Base-by-base conservation (phyloP, 768 basidiomycete species). In the Tulasnella sp. region DNA sequence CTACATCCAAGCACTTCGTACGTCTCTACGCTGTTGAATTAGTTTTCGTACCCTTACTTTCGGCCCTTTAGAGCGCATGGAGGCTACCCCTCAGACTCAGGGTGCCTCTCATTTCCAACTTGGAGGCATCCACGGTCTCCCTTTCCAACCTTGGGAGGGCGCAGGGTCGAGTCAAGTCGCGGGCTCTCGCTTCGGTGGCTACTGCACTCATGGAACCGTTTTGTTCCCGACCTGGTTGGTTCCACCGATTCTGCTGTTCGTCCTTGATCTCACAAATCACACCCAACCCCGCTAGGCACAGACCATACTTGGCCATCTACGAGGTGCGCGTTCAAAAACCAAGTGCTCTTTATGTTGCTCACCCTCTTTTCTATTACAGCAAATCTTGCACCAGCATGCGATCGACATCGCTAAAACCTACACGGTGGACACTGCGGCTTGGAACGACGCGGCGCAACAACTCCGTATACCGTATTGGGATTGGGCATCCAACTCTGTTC, bases 261-360 rank as follows among this genome's bases (percentile, higher is more conserved):
- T n/a, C 6, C 26, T 57, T 20, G 9, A 57, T 15, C 26, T 42
- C 4, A 55, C n/a, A 2, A 16, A 4, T 9, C 35, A 15, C 3
- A 20, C 44, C 44, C 7, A 89, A 89, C 84, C 88, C 88, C 11
- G 88, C 87, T 5, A 89, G 87, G 87, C 89, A 90, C 80, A 82
- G 89, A 73, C 87, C 88, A 2, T 89, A 89, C 79, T 82, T 89
- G 35, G 81, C 86, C 42, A 82, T 89, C 1, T 86, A 85, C 78
- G 89, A 90, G 85, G 89, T 89, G 84, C 79, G 46, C 15, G n/a
- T 15, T 70, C 57, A 20, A 18, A 5, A 37, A 61, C 70, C n/a
- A 5, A 29, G 29, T 6, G 39, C 69, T 42, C 69, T 0, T 26
- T 20, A 29, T 70, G n/a, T 51, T 37, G 18, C 55, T 57, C 15